Evolutionary conservation across 441 rosid species (phyloP), one percentile per base, ranked within the genome.

Genomic region (Eruca vesicaria): DNA sequence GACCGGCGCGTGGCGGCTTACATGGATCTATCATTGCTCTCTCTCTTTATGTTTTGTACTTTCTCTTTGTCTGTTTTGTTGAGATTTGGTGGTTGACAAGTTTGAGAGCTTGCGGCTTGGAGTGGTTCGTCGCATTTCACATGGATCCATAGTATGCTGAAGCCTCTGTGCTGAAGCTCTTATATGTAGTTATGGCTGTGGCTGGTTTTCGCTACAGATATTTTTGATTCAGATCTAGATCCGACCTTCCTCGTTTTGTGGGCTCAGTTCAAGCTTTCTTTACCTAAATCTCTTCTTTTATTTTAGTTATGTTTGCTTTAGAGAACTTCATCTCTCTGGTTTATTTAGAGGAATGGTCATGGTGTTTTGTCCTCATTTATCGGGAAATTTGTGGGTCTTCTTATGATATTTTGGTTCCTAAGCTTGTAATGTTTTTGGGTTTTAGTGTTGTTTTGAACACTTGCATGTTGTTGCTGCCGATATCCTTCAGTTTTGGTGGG

Each of bases 361-460:
- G 48, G 15, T 14, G 16, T 12, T 14, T 41, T n/a, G n/a, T 91
- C 96, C 80, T 93, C 97, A 23, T 23, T 3, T 23, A 23, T 23
- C 3, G 26, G 26, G 26, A 23, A 23, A 23, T 23, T 23, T 23
- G 26, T 23, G 26, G 26, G 1, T 23, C 26, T 23, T 23, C 26
- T 23, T 23, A 23, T 23, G 26, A 23, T 23, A 23, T 23, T 3
- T 23, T 23, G 26, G 26, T 23, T 23, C 26, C 26, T 23, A 23
- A 23, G 3, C 3, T 23, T 23, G 26, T 23, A 23, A 23, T 23
- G 26, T 23, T 23, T 23, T 23, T 3, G 26, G 26, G 26, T 23
- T 1, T 23, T 23, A 3, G 26, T 23, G 3, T 23, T 23, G n/a
- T n/a, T n/a, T n/a, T n/a, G n/a, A n/a, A n/a, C n/a, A n/a, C n/a